Evolutionary conservation across 2,329 filamentous ascomycete genomes (phyloP).

Genomic region (Coniochaeta sp.): DNA sequence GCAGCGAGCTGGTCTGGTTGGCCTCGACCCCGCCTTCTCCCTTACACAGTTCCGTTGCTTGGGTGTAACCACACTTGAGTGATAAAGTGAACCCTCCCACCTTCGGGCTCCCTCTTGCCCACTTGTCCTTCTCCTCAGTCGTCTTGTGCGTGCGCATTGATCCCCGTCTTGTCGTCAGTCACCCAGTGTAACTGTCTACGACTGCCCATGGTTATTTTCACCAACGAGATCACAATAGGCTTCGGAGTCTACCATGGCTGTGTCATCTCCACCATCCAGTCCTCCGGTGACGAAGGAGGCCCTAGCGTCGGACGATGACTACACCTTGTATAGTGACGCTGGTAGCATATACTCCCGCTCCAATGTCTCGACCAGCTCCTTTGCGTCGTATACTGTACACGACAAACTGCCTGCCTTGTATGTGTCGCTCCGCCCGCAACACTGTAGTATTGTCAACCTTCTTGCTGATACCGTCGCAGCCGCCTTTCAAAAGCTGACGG

Average conservation of each 20-base stretch:
- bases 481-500: conserved; percentile 10
- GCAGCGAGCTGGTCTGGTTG: background rate
- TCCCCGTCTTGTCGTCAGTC: background rate
- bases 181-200: background rate
- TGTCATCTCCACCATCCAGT: background rate
- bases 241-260: background rate
- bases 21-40: background rate
- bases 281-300: background rate
- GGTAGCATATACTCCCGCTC: conserved; percentile 7
- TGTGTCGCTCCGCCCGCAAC: background rate
- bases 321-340: conserved; percentile 7
- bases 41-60: background rate
- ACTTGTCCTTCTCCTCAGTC: background rate
- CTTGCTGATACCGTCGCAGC: conserved; percentile 8
- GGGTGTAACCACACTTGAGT: background rate
- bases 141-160: background rate
- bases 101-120: background rate
- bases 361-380: conserved; percentile 1
- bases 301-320: conserved; percentile 6
- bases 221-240: background rate
- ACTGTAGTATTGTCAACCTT: background rate
- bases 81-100: background rate
- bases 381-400: background rate
- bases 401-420: conserved; percentile 6
- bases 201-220: background rate